These are phyloP conservation scores for Globisporangium spiculum DNA, from an alignment of 352 stramenopile species.

Conservation along the genomic window DNA sequence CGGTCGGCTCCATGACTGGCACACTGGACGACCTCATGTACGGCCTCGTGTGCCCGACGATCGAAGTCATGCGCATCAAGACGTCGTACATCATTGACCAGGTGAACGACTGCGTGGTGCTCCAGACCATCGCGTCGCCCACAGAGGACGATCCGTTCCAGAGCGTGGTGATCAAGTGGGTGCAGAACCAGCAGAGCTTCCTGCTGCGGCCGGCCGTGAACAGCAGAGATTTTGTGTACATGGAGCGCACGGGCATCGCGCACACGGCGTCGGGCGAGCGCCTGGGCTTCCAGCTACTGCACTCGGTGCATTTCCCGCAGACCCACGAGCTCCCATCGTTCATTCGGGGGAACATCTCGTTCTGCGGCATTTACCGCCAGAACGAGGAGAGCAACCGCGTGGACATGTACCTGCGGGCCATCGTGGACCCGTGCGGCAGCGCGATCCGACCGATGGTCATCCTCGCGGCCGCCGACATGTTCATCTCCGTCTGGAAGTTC, in stretches of 20 bases:
- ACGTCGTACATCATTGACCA: constrained; percentile 14
- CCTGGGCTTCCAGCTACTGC: constrained; percentile 36
- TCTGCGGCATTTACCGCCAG: constrained; percentile 1
- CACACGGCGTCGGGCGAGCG: constrained; percentile 26
- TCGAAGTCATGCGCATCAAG: constrained; percentile 27
- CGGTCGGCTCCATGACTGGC: not conserved
- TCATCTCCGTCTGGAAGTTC: not conserved
- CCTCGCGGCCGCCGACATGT: constrained; percentile 1
- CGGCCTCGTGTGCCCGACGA: constrained; percentile 26
- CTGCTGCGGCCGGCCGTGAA: constrained; percentile 19
- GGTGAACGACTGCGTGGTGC: constrained; percentile 3
- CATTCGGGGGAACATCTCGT: constrained; percentile 20
- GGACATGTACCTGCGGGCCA: not conserved
- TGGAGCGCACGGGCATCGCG: constrained; percentile 33
- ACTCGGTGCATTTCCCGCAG: constrained; percentile 39
- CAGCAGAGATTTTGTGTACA: constrained; percentile 45
- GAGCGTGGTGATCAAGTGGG: constrained; percentile 36
- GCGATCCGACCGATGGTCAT: not conserved
- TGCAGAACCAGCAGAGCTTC: constrained; percentile 5
- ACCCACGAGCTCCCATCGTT: constrained; percentile 24
- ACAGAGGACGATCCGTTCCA: constrained; percentile 20
- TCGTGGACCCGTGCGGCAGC: constrained; percentile 2
- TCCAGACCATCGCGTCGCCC: constrained; percentile 2
- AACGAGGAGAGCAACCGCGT: not conserved
- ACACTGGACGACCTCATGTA: constrained; percentile 35